Conservation (phyloP, 768 basidiomycete species). For the Suillus clintonianus region DNA sequence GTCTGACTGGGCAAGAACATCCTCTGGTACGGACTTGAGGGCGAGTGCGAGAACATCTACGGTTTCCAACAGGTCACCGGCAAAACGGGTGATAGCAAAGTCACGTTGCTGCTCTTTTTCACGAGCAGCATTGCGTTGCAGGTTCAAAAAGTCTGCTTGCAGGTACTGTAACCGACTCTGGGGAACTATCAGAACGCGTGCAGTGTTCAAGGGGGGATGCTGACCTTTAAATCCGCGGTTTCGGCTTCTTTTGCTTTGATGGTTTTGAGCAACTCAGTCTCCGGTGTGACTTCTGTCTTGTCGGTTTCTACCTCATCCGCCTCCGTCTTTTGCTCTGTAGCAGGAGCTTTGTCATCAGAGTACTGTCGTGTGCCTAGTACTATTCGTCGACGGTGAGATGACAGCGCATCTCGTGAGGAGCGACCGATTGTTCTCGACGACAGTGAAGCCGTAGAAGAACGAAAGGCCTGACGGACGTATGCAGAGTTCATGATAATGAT, state of each 20-base stretch:
- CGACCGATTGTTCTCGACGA: slow-evolving; percentile 51
- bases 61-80: slow-evolving; percentile 84
- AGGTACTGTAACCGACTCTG: slow-evolving; percentile 89
- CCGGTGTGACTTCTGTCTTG: slow-evolving; percentile 30
- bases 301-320: slow-evolving; percentile 19
- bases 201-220: slow-evolving; percentile 26
- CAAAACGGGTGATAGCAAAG: slow-evolving; percentile 92
- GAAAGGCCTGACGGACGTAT: slow-evolving; percentile 53
- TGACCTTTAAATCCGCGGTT: slow-evolving; percentile 81
- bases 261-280: slow-evolving; percentile 46
- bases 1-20: slow-evolving; percentile 39
- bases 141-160: slow-evolving; percentile 94
- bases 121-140: slow-evolving; percentile 86
- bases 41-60: slow-evolving; percentile 89
- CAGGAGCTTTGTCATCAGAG: slow-evolving; percentile 53
- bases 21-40: slow-evolving; percentile 71
- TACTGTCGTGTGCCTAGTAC: slow-evolving; percentile 46
- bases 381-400: slow-evolving; percentile 27
- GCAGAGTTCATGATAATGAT: slow-evolving; percentile 49
- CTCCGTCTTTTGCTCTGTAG: slow-evolving; percentile 29
- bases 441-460: slow-evolving; percentile 60
- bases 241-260: slow-evolving; percentile 82
- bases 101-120: slow-evolving; percentile 93
- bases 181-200: slow-evolving; percentile 11
- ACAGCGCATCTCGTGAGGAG: slow-evolving; percentile 28